Conservation (phyloP, 2,329 filamentous ascomycete species). For the Ambrosiella xylebori region DNA sequence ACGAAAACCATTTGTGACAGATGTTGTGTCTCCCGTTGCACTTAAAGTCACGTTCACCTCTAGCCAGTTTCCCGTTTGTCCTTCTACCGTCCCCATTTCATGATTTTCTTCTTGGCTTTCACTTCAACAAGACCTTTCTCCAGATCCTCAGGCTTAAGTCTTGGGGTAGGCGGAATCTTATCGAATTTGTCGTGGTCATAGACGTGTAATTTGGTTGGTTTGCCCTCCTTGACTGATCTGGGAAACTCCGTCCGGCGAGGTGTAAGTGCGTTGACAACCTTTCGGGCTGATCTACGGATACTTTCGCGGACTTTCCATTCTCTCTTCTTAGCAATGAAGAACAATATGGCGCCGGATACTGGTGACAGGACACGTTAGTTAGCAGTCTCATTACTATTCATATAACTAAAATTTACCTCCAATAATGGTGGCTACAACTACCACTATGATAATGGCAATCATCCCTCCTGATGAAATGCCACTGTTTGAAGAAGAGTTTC, state of each 20-base stretch:
- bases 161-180: constrained; percentile 43
- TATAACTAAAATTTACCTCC: constrained; percentile 37
- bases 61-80: not conserved
- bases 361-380: constrained; percentile 10
- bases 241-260: constrained; percentile 45
- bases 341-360: constrained; percentile 52
- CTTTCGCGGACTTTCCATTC: constrained; percentile 66
- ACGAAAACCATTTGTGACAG: too few species aligned
- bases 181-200: constrained; percentile 29
- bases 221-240: constrained; percentile 33
- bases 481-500: constrained; percentile 40
- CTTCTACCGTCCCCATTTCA: constrained; percentile 16
- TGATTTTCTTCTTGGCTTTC: constrained; percentile 18
- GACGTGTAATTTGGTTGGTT: constrained; percentile 11
- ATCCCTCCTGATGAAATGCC: constrained; percentile 51
- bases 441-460: constrained; percentile 58
- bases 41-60: not conserved
- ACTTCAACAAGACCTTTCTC: constrained; percentile 36
- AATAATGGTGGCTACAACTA: constrained; percentile 46
- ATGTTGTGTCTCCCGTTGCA: not conserved
- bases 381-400: constrained; percentile 7
- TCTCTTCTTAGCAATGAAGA: constrained; percentile 66
- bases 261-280: constrained; percentile 44
- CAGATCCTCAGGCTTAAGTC: constrained; percentile 29
- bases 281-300: constrained; percentile 49